Percentiles rank a stretch among this genome's conserved stretches.
Evolutionary conservation across 2,329 filamentous ascomycete species (phyloP).

Genomic region (Colletotrichum higginsianum): DNA sequence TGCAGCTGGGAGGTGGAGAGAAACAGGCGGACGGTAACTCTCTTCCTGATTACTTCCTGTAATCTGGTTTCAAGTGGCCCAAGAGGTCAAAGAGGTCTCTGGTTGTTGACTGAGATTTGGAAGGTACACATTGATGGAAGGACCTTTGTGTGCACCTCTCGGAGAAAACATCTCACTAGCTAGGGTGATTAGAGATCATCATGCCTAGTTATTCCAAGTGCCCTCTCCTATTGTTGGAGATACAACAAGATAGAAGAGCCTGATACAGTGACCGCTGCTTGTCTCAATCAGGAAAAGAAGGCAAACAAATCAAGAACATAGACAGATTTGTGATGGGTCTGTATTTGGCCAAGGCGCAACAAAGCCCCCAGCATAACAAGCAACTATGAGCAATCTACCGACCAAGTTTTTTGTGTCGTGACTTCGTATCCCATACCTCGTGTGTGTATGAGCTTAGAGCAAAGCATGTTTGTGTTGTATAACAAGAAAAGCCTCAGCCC

Average conservation of each 20-base stretch:
- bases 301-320: background rate
- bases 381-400: constrained; percentile 24
- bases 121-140: background rate
- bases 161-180: background rate
- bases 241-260: background rate
- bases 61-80: constrained; percentile 38
- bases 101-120: background rate
- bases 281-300: background rate
- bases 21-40: constrained; percentile 75
- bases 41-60: constrained; percentile 82
- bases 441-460: constrained; percentile 10
- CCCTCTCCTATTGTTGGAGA: background rate
- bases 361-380: background rate
- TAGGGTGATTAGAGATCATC: background rate
- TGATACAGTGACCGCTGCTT: background rate
- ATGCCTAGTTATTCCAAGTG: background rate
- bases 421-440: constrained; percentile 34
- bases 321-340: constrained; percentile 17
- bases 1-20: constrained; percentile 79
- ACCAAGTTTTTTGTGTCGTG: constrained; percentile 30
- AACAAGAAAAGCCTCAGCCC: constrained; percentile 7
- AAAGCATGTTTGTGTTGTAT: constrained; percentile 5
- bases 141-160: background rate
- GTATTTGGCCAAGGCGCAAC: constrained; percentile 13
- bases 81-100: background rate